Percentiles rank a stretch among this genome's conserved stretches.
These are phyloP conservation scores for Neurospora sp. DNA, from an alignment of 495 filamentous ascomycete species.

Conservation along the genomic window DNA sequence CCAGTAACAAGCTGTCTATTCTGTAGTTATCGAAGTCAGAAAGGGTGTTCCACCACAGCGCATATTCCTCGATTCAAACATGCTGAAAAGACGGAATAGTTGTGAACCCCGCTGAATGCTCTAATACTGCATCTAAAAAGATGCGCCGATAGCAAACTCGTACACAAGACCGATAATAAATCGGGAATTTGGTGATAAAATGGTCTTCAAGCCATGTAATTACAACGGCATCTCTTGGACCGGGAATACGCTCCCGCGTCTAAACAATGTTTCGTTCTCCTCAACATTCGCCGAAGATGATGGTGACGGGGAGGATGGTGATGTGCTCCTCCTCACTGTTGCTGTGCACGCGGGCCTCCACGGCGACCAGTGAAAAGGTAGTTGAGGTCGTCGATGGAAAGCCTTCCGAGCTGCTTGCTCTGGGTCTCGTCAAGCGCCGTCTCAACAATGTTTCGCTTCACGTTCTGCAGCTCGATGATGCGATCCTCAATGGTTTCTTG, in stretches of 20 bases:
- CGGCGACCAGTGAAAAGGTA: slow-evolving; percentile 53
- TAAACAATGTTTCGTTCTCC: not conserved
- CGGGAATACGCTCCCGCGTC: not conserved
- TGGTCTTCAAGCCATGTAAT: not conserved
- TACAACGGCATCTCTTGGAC: not conserved
- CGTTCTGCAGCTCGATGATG: slow-evolving; percentile 74
- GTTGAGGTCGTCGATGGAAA: slow-evolving; percentile 54
- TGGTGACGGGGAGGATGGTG: not conserved
- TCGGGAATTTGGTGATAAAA: not conserved
- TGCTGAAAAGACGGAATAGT: not conserved
- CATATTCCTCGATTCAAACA: not conserved
- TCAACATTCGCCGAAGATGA: not conserved
- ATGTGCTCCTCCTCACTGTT: not conserved
- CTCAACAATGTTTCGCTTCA: slow-evolving; percentile 70
- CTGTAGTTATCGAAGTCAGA: not conserved
- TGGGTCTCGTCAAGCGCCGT: slow-evolving; percentile 76
- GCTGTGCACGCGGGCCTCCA: not conserved
- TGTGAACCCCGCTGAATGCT: not conserved
- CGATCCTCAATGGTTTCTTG: slow-evolving; percentile 80
- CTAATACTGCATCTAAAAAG: not conserved
- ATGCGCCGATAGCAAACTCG: not conserved
- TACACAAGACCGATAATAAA: not conserved
- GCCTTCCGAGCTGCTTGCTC: slow-evolving; percentile 48
- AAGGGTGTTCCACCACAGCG: not conserved
- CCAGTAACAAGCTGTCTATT: not conserved